These are phyloP conservation scores for Cupressus sempervirens DNA, from an alignment of 75 land plant genomes.

Conservation along the genomic window DNA sequence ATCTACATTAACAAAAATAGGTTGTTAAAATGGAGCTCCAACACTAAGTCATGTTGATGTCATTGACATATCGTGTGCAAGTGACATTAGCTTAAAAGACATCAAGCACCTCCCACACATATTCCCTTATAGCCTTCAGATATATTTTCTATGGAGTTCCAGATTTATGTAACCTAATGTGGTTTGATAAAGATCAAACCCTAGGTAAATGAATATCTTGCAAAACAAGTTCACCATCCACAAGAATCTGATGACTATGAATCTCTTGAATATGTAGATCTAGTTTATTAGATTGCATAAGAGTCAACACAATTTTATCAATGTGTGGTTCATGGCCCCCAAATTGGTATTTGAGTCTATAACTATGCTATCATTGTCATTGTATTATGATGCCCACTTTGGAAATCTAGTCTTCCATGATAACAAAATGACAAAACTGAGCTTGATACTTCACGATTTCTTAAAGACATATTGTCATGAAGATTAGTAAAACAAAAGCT, in stretches of 20 bases:
- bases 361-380: slow-evolving; percentile 34
- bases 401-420: slow-evolving; percentile 70
- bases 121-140: slow-evolving; percentile 34
- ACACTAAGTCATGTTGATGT: slow-evolving; percentile 78
- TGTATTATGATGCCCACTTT: slow-evolving; percentile 57
- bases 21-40: slow-evolving; percentile 78
- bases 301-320: slow-evolving; percentile 74
- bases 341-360: slow-evolving; percentile 53
- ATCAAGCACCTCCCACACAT: slow-evolving; percentile 74
- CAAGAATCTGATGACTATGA: slow-evolving; percentile 81
- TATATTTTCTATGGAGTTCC: slow-evolving; percentile 51
- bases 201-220: slow-evolving; percentile 72
- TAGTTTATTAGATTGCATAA: slow-evolving; percentile 73
- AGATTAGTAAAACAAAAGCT: slow-evolving; percentile 73
- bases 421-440: slow-evolving; percentile 81
- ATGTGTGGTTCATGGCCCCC: slow-evolving; percentile 57
- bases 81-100: slow-evolving; percentile 90
- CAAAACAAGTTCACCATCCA: slow-evolving; percentile 83
- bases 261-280: slow-evolving; percentile 72
- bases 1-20: slow-evolving; percentile 88
- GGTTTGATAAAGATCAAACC: slow-evolving; percentile 81
- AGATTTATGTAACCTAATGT: slow-evolving; percentile 86
- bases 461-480: slow-evolving; percentile 78
- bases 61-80: slow-evolving; percentile 80
- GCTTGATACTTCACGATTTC: slow-evolving; percentile 70